These are phyloP conservation scores for Trichoderma atroviride DNA, from an alignment of 2,329 filamentous ascomycete species.

Conservation along the genomic window DNA sequence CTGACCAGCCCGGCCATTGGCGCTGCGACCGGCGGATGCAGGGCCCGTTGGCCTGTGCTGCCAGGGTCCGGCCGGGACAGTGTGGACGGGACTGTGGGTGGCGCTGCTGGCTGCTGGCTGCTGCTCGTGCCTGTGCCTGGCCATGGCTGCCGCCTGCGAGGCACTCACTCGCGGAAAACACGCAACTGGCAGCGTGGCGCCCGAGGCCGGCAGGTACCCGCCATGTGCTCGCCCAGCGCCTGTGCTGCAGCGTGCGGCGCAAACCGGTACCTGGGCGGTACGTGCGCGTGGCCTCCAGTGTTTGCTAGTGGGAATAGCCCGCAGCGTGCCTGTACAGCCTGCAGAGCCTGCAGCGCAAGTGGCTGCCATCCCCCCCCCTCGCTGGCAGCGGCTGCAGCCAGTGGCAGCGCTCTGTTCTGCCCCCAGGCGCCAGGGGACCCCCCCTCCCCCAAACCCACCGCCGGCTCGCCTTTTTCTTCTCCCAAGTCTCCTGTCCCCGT, in stretches of 20 bases:
- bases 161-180: background rate
- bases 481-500: slow-evolving; percentile 40
- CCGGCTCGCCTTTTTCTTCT: slow-evolving; percentile 29
- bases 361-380: slow-evolving; percentile 19
- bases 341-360: slow-evolving; percentile 9
- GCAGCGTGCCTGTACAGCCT: background rate
- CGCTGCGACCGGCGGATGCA: slow-evolving; percentile 27
- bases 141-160: background rate
- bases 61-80: slow-evolving; percentile 8
- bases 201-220: background rate
- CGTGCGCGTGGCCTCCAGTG: background rate
- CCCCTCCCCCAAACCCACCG: slow-evolving; percentile 16
- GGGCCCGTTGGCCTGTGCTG: slow-evolving; percentile 16
- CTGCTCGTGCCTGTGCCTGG: background rate
- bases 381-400: slow-evolving; percentile 21
- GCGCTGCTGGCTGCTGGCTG: background rate
- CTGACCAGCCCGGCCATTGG: slow-evolving; percentile 22
- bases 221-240: background rate
- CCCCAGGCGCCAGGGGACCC: slow-evolving; percentile 24
- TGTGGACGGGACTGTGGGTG: slow-evolving; percentile 14
- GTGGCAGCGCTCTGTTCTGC: slow-evolving; percentile 20
- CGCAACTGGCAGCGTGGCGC: background rate
- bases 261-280: background rate
- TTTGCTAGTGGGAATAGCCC: slow-evolving; percentile 1
- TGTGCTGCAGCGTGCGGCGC: background rate